phyloP scores from a whole-genome alignment of 768 basidiomycete genomes.

The Strobilomyces dryophilus region DNA sequence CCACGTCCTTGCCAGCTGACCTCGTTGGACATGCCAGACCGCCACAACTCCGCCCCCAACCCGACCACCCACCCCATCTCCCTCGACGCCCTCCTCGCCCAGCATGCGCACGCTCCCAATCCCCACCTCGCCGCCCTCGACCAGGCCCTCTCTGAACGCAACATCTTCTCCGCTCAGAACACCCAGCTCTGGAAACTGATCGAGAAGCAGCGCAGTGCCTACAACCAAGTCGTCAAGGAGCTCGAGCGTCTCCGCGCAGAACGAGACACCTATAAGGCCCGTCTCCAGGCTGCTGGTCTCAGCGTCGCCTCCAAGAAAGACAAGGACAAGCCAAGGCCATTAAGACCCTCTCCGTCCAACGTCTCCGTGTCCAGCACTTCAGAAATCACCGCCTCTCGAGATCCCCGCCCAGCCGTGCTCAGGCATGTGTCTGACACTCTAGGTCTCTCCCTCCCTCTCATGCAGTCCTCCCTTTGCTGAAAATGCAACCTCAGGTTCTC shows the following conservation, averaged over 20 bases:
- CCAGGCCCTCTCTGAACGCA: conserved; percentile 74
- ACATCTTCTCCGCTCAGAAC: conserved; percentile 77
- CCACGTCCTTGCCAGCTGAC: too few relatives aligned
- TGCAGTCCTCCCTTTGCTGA: not conserved
- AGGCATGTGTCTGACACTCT: conserved; percentile 32
- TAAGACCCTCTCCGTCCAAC: conserved; percentile 24
- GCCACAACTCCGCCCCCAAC: conserved; percentile 22
- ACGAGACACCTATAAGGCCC: conserved; percentile 57
- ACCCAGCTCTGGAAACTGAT: conserved; percentile 92
- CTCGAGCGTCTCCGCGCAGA: conserved; percentile 80
- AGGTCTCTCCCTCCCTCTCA: conserved; percentile 18
- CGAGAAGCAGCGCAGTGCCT: conserved; percentile 85
- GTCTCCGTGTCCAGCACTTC: conserved; percentile 15
- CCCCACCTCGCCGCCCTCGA: conserved; percentile 64
- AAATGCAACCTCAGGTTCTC: conserved; percentile 5
- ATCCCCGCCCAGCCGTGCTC: conserved; percentile 22
- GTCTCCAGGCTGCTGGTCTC: conserved; percentile 29
- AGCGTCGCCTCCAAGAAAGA: conserved; percentile 38
- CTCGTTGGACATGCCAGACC: too few relatives aligned
- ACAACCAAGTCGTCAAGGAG: conserved; percentile 77
- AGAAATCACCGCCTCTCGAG: conserved; percentile 16
- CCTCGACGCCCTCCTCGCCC: conserved; percentile 50
- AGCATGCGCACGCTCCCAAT: conserved; percentile 50
- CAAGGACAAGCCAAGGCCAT: conserved; percentile 18
- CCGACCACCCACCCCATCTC: conserved; percentile 37